These are phyloP conservation scores for Ogataea ramenticola DNA, from an alignment of 805 yeast genomes.

Conservation along the genomic window DNA sequence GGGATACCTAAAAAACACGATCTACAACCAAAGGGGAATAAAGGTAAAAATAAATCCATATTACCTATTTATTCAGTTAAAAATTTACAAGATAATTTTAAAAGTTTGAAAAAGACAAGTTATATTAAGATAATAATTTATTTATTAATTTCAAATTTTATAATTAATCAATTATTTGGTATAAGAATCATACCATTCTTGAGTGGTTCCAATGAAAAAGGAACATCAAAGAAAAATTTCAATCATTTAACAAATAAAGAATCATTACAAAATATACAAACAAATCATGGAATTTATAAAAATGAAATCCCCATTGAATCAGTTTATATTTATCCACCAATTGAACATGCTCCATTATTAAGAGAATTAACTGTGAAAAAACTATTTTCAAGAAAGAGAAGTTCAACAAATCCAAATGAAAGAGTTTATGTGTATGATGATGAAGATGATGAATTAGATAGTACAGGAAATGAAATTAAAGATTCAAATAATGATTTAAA, in stretches of 20 bases:
- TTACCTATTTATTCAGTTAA: constrained; percentile 12
- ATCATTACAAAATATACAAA: constrained; percentile 13
- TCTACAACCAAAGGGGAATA: constrained; percentile 13
- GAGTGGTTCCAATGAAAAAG: background rate
- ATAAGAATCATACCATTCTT: background rate
- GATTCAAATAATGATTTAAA: constrained; percentile 29
- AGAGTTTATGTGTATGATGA: constrained; percentile 33
- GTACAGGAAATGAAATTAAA: constrained; percentile 31
- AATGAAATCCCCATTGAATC: constrained; percentile 42
- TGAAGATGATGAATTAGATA: constrained; percentile 33
- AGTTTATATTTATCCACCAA: constrained; percentile 61
- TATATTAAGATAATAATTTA: constrained; percentile 1
- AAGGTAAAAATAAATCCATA: constrained; percentile 7
- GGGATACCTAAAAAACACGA: constrained; percentile 21
- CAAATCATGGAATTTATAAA: constrained; percentile 35
- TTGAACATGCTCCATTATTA: constrained; percentile 59
- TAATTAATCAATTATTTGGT: constrained; percentile 27
- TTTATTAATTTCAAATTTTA: constrained; percentile 3
- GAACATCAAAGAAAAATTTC: constrained; percentile 2
- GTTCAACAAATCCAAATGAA: constrained; percentile 29
- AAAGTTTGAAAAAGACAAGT: constrained; percentile 5
- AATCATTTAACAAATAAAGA: constrained; percentile 18
- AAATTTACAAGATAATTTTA: constrained; percentile 10
- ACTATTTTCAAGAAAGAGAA: constrained; percentile 42
- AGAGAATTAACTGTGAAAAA: constrained; percentile 48